These are phyloP conservation scores for Terfezia claveryi DNA, from an alignment of 495 filamentous ascomycete genomes.

Conservation along the genomic window DNA sequence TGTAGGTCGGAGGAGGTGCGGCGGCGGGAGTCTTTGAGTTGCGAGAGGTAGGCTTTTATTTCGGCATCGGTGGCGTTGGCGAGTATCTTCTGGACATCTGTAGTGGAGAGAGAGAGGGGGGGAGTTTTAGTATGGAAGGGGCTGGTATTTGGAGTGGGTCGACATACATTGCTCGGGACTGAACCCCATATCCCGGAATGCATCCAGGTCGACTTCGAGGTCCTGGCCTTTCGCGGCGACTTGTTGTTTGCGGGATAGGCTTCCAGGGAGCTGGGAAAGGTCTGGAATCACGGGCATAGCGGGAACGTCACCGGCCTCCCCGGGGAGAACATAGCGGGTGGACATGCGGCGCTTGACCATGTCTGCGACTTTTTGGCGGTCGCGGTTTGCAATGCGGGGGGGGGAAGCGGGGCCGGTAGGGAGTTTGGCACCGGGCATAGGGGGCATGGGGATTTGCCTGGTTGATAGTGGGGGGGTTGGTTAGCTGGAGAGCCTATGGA, in stretches of 20 bases:
- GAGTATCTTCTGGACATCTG: constrained; percentile 57
- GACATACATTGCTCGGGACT: constrained; percentile 36
- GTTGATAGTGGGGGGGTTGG: not conserved
- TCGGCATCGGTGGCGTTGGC: constrained; percentile 87
- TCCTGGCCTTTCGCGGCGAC: constrained; percentile 11
- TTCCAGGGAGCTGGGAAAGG: constrained; percentile 7
- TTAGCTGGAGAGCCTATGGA: not conserved
- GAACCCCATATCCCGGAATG: constrained; percentile 58
- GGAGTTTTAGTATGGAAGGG: not conserved
- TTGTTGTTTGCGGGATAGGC: not conserved
- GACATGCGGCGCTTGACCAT: constrained; percentile 89
- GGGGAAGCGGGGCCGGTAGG: constrained; percentile 1
- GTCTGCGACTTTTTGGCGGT: constrained; percentile 32
- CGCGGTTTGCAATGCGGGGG: constrained; percentile 14
- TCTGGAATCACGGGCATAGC: constrained; percentile 14
- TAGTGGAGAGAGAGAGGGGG: not conserved
- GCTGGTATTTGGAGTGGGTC: not conserved
- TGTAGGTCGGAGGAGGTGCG: constrained; percentile 76
- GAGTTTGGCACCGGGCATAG: constrained; percentile 18
- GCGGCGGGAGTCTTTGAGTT: constrained; percentile 55
- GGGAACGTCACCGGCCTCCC: constrained; percentile 8
- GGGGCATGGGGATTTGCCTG: constrained; percentile 19
- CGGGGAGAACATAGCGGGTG: constrained; percentile 45
- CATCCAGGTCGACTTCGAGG: constrained; percentile 43
- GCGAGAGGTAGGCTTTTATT: constrained; percentile 59